These are phyloP conservation scores for Austroboletus olivaceoglutinosus DNA, from an alignment of 1,284 basidiomycete species.

Conservation along the genomic window DNA sequence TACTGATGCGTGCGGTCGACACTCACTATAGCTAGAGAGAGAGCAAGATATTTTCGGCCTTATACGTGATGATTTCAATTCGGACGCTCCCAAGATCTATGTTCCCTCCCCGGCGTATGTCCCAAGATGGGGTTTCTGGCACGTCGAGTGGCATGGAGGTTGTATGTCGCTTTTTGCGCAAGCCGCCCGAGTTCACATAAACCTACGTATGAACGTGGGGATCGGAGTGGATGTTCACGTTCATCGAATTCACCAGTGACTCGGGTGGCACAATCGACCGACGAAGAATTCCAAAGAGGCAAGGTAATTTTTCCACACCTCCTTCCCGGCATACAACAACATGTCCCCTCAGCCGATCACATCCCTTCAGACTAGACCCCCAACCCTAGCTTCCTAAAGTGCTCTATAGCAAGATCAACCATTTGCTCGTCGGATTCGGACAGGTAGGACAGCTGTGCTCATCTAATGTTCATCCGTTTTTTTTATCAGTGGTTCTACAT, in stretches of 20 bases:
- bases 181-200: too few species aligned
- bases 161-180: constrained; percentile 53
- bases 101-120: constrained; percentile 85
- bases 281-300: constrained; percentile 90
- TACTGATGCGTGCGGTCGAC: too few species aligned
- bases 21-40: too few species aligned
- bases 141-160: too few species aligned
- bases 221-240: constrained; percentile 98
- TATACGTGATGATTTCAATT: constrained; percentile 69
- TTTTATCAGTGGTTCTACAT: not conserved
- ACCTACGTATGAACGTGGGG: constrained; percentile 71
- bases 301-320: too few species aligned
- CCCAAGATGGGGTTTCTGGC: too few species aligned
- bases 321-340: not conserved
- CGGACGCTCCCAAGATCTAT: constrained; percentile 87
- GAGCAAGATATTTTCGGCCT: too few species aligned
- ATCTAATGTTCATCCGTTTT: not conserved
- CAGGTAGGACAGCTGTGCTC: constrained; percentile 55
- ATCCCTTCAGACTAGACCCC: constrained; percentile 66
- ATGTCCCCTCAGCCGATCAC: not conserved
- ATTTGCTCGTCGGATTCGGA: constrained; percentile 88
- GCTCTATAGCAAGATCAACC: constrained; percentile 81
- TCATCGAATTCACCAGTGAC: constrained; percentile 88
- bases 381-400: constrained; percentile 88
- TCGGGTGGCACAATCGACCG: constrained; percentile 85